A percentile compares a stretch with the other conserved stretches of the same genome.
phyloP scores from a whole-genome alignment of 2,329 filamentous ascomycete species.

The Gnomoniopsis sp. region DNA sequence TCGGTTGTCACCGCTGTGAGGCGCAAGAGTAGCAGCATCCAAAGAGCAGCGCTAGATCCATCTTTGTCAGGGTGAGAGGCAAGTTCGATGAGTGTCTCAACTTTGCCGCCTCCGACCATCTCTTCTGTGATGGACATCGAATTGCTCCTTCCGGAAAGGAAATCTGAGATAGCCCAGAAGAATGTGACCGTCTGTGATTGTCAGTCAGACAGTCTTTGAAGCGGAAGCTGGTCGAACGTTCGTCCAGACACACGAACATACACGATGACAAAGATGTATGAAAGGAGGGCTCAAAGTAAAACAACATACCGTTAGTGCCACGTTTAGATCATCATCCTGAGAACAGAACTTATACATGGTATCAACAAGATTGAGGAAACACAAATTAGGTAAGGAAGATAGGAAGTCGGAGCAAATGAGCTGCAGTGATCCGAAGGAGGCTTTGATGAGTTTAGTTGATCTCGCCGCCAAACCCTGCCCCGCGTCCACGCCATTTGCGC shows the following conservation, averaged over 20 bases:
- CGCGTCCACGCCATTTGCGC: conserved; percentile 30
- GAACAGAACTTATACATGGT: conserved; percentile 86
- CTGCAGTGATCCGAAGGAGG: conserved; percentile 85
- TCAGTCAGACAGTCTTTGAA: neutral
- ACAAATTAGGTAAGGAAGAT: conserved; percentile 66
- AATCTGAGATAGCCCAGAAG: conserved; percentile 94
- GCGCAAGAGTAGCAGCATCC: conserved; percentile 72
- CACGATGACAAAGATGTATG: conserved; percentile 11
- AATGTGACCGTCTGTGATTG: conserved; percentile 69
- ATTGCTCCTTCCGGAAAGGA: conserved; percentile 61
- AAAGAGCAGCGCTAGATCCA: conserved; percentile 68
- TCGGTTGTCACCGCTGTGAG: conserved; percentile 70
- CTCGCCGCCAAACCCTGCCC: conserved; percentile 44
- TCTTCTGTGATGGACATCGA: conserved; percentile 56
- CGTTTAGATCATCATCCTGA: conserved; percentile 89
- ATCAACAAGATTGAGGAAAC: conserved; percentile 75
- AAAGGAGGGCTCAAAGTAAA: neutral
- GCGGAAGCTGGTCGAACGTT: neutral
- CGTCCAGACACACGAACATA: conserved; percentile 29
- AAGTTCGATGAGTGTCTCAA: conserved; percentile 53
- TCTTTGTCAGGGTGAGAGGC: conserved; percentile 57
- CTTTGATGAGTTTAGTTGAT: conserved; percentile 74
- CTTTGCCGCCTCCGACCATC: conserved; percentile 52
- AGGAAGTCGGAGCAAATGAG: conserved; percentile 95
- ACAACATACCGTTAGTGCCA: conserved; percentile 76